These are phyloP conservation scores for Colletotrichum sp. DNA, from an alignment of 2,329 filamentous ascomycete genomes.

Conservation along the genomic window DNA sequence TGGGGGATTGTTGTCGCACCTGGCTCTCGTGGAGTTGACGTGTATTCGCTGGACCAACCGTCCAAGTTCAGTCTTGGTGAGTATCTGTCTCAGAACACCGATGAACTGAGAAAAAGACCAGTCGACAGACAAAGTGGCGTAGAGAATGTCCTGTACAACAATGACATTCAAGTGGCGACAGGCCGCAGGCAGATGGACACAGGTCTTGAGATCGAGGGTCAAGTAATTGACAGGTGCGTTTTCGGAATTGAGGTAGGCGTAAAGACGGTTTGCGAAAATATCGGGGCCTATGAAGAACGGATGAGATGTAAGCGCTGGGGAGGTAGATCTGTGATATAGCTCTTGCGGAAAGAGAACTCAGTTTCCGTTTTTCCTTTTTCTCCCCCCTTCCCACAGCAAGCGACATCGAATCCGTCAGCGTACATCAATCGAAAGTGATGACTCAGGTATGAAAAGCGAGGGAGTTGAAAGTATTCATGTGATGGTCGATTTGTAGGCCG, in stretches of 20 bases:
- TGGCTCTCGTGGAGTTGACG: neutral
- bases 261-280: neutral
- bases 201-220: neutral
- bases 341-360: neutral
- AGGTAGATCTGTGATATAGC: neutral
- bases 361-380: neutral
- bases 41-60: neutral
- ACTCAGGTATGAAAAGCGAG: neutral
- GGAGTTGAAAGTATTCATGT: rapidly evolving
- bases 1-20: neutral
- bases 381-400: neutral
- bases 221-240: too few relatives aligned
- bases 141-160: neutral
- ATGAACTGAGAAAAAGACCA: rapidly evolving
- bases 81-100: neutral
- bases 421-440: neutral
- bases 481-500: neutral
- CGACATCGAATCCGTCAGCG: neutral
- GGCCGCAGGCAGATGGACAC: neutral
- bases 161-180: neutral
- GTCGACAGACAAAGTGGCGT: neutral
- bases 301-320: neutral
- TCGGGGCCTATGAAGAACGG: neutral
- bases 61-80: neutral
- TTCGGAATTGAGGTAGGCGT: neutral